Conservation (phyloP, 805 yeast species). For the Sugiyamaella floridensis region DNA sequence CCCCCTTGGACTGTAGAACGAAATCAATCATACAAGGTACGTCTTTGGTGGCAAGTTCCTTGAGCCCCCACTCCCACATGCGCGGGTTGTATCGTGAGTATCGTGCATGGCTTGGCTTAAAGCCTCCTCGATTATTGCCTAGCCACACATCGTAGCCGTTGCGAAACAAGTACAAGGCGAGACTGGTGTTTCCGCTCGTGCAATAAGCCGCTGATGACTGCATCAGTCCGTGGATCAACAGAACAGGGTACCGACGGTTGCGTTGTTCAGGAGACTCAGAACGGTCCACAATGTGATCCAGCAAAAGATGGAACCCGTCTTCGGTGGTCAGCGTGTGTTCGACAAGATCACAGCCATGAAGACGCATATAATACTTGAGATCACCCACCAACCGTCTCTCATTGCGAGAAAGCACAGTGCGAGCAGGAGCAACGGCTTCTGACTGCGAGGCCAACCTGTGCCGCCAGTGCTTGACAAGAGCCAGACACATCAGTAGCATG, state of each 20-base stretch:
- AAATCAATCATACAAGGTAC: conserved; percentile 64
- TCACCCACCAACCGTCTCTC: conserved; percentile 43
- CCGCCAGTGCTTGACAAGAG: conserved; percentile 13
- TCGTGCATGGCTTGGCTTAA: conserved; percentile 57
- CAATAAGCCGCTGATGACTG: conserved; percentile 84
- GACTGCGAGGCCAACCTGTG: conserved; percentile 2
- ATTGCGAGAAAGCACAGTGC: neutral
- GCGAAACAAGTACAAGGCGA: conserved; percentile 51
- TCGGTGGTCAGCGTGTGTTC: conserved; percentile 57
- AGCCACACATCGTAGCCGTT: conserved; percentile 82
- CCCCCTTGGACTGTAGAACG: conserved; percentile 39
- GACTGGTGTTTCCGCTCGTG: conserved; percentile 72
- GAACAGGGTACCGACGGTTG: conserved; percentile 49
- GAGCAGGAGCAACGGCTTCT: neutral
- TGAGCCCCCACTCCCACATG: conserved; percentile 93
- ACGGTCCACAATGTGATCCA: conserved; percentile 58
- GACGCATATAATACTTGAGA: conserved; percentile 59
- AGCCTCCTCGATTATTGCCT: conserved; percentile 87
- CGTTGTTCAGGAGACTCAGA: conserved; percentile 28
- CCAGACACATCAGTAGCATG: conserved; percentile 19
- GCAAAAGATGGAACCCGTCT: conserved; percentile 70
- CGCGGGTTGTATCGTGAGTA: conserved; percentile 38
- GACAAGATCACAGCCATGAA: conserved; percentile 52
- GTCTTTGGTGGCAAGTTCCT: conserved; percentile 75
- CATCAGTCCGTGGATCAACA: conserved; percentile 78